phyloP scores from a whole-genome alignment of 2,329 filamentous ascomycete genomes.

The Didymella exigua region DNA sequence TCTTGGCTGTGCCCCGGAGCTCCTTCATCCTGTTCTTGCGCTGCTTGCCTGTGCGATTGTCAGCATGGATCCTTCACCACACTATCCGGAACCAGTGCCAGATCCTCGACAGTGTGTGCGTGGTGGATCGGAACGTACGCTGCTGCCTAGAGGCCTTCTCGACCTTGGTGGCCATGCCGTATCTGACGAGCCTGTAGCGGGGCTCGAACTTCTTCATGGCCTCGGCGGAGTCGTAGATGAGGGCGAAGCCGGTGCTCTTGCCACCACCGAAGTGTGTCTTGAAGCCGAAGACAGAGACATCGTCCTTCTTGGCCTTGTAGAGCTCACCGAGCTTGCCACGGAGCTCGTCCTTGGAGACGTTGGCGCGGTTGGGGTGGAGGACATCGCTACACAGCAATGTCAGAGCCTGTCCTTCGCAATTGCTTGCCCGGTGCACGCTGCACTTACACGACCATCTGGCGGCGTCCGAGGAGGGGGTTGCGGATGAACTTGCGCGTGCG shows the following conservation, averaged over 20 bases:
- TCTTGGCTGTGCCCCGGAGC: slow-evolving; percentile 96
- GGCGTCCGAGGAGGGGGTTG: slow-evolving; percentile 97
- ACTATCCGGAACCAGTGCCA: slow-evolving; percentile 12
- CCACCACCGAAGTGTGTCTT: slow-evolving; percentile 99
- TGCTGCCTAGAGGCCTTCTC: slow-evolving; percentile 99
- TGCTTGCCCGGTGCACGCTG: slow-evolving; percentile 24
- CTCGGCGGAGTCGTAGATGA: slow-evolving; percentile 97
- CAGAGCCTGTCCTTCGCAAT: slow-evolving; percentile 33
- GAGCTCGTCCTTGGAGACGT: slow-evolving; percentile 99
- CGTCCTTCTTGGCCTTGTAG: slow-evolving; percentile 98
- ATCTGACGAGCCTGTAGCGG: slow-evolving; percentile 92
- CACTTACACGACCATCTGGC: slow-evolving; percentile 98
- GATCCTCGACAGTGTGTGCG: slow-evolving; percentile 11
- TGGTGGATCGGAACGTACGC: slow-evolving; percentile 70
- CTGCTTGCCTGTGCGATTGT: slow-evolving; percentile 83
- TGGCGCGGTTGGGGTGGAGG: slow-evolving; percentile 97
- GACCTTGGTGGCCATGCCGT: slow-evolving; percentile 90
- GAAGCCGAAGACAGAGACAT: slow-evolving; percentile 97
- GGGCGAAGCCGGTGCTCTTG: slow-evolving; percentile 98
- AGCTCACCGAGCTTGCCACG: slow-evolving; percentile 90
- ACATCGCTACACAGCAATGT: slow-evolving; percentile 75
- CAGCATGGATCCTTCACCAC: slow-evolving; percentile 32
- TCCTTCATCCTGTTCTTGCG: slow-evolving; percentile 99
- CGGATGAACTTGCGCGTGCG: slow-evolving; percentile 99
- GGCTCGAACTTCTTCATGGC: slow-evolving; percentile 99